Conservation (phyloP, 169 alveolate genomes). For the Cryptosporidium muris region DNA sequence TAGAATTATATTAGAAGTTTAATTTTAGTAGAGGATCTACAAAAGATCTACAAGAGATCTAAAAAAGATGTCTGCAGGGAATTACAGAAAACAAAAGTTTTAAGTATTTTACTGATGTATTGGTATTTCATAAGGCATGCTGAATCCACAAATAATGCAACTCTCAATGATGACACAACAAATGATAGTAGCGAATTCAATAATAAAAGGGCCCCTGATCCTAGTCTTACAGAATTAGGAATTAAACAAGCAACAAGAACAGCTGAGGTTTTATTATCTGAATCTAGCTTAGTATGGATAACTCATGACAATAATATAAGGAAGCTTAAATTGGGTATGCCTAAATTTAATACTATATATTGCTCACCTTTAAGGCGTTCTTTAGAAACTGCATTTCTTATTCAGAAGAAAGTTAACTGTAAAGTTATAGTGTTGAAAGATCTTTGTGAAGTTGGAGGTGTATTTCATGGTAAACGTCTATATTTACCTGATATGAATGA, state of each 20-base stretch:
- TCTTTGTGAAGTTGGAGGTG: conserved; percentile 68
- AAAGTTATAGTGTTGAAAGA: conserved; percentile 50
- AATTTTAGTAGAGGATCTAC: too few species aligned
- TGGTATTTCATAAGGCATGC: conserved; percentile 71
- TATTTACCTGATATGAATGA: background rate
- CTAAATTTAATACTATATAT: conserved; percentile 28
- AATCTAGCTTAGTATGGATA: conserved; percentile 13
- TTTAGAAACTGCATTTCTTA: conserved; percentile 21
- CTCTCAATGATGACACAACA: conserved; percentile 31
- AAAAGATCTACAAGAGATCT: too few species aligned
- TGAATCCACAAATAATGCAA: conserved; percentile 58
- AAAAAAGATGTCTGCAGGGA: too few species aligned
- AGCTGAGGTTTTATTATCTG: conserved; percentile 11
- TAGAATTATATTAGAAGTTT: too few species aligned
- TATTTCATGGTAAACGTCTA: conserved; percentile 38
- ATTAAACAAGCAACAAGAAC: conserved; percentile 43
- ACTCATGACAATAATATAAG: conserved; percentile 31
- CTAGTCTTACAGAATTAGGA: conserved; percentile 33
- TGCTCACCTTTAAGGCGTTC: conserved; percentile 65
- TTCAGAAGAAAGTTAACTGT: conserved; percentile 14
- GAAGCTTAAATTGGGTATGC: background rate
- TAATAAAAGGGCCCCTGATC: conserved; percentile 61
- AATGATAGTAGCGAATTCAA: conserved; percentile 11
- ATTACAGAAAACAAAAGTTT: too few species aligned
- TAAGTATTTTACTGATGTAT: too few species aligned